Evolutionary conservation across 768 basidiomycete genomes (phyloP).

Genomic region (Tricholoma furcatifolium): DNA sequence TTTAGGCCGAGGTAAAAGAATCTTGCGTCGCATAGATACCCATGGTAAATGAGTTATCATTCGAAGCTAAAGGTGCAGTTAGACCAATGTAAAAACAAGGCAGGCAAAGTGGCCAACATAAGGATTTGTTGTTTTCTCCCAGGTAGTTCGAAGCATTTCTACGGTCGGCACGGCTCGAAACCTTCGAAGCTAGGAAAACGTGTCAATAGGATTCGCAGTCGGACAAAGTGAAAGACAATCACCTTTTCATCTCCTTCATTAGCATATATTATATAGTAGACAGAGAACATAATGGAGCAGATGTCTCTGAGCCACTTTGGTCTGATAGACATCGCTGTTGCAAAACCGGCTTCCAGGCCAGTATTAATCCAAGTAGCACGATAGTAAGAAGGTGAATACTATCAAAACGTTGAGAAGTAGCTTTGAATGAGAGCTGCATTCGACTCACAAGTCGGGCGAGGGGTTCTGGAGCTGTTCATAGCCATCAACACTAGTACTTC

Average conservation of each 20-base stretch:
- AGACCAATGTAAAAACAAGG: neutral
- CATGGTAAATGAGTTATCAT: constrained; percentile 58
- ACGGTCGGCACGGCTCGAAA: constrained; percentile 93
- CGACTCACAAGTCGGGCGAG: constrained; percentile 76
- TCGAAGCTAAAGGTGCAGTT: constrained; percentile 47
- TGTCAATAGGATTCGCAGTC: neutral
- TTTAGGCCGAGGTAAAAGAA: constrained; percentile 81
- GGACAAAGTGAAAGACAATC: neutral
- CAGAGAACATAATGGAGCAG: constrained; percentile 79
- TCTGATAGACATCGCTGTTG: constrained; percentile 90
- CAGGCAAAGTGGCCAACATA: constrained; percentile 51
- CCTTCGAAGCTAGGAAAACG: constrained; percentile 65
- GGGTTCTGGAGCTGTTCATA: constrained; percentile 80
- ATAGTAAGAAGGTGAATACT: constrained; percentile 94
- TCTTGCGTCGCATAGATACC: constrained; percentile 65
- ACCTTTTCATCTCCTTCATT: constrained; percentile 97
- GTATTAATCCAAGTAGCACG: constrained; percentile 94
- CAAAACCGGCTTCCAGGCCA: constrained; percentile 96
- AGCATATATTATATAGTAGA: constrained; percentile 85
- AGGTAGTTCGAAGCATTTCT: constrained; percentile 92
- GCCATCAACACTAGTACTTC: neutral
- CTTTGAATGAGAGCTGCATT: neutral
- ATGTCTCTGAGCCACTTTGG: constrained; percentile 91
- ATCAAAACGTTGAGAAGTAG: neutral
- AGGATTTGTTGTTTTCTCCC: constrained; percentile 97